phyloP scores from a whole-genome alignment of 805 yeast species.

The Kodamaea hsintzibuensis region DNA sequence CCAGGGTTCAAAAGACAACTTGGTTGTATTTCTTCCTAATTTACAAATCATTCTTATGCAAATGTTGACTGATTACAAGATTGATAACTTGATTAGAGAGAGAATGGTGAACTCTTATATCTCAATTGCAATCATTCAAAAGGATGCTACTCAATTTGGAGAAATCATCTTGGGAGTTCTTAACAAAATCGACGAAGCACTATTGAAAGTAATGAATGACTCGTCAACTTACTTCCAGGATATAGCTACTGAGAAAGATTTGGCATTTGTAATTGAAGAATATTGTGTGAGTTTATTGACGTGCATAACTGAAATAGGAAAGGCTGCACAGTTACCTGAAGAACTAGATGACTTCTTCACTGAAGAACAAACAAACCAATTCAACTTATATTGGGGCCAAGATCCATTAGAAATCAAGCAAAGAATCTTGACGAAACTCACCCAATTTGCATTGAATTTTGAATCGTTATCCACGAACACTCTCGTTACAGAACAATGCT shows the following conservation, averaged over 20 bases:
- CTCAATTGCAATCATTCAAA: conserved; percentile 57
- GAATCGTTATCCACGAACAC: conserved; percentile 42
- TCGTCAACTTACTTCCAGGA: neutral
- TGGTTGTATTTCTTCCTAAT: conserved; percentile 45
- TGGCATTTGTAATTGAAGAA: conserved; percentile 33
- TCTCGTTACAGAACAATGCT: conserved; percentile 60
- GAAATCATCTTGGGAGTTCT: conserved; percentile 22
- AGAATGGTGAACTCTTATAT: conserved; percentile 63
- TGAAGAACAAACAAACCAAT: conserved; percentile 28
- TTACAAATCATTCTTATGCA: conserved; percentile 50
- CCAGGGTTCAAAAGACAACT: conserved; percentile 48
- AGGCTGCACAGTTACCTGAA: conserved; percentile 64
- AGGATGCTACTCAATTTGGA: conserved; percentile 41
- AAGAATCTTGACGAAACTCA: conserved; percentile 41
- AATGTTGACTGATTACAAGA: conserved; percentile 41
- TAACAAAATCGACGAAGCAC: conserved; percentile 16
- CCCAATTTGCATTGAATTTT: conserved; percentile 42
- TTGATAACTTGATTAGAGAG: conserved; percentile 53
- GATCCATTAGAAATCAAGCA: conserved; percentile 50
- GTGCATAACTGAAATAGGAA: conserved; percentile 70
- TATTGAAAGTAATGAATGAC: conserved; percentile 12
- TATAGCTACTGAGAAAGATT: neutral
- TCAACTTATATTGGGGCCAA: conserved; percentile 44
- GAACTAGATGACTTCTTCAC: conserved; percentile 42
- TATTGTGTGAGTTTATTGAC: conserved; percentile 57